These are phyloP conservation scores for Zasmidium cellare DNA, from an alignment of 2,329 filamentous ascomycete species.

Conservation along the genomic window DNA sequence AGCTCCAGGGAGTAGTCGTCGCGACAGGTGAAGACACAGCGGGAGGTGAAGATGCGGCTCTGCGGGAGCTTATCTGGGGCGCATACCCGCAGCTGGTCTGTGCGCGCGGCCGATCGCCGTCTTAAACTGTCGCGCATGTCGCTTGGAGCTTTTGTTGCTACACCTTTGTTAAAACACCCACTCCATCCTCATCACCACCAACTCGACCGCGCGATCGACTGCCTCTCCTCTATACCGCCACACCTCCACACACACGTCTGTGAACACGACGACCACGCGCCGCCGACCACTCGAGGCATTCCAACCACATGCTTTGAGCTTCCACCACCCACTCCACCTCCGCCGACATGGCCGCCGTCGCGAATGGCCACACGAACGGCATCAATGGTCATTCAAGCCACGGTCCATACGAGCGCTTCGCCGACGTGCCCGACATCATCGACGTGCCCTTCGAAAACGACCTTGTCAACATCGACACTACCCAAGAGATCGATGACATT, in stretches of 20 bases:
- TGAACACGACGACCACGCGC: not conserved
- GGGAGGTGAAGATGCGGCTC: constrained; percentile 11
- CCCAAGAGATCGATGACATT: constrained; percentile 80
- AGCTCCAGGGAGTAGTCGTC: not conserved
- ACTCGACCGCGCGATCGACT: too few relatives aligned
- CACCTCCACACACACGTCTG: too few relatives aligned
- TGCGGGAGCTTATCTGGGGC: constrained; percentile 6
- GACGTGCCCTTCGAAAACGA: constrained; percentile 65
- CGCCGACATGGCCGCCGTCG: constrained; percentile 51
- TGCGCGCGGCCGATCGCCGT: not conserved
- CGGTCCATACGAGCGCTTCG: constrained; percentile 52
- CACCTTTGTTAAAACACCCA: not conserved
- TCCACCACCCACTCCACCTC: constrained; percentile 1
- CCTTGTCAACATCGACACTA: constrained; percentile 89
- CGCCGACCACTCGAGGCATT: not conserved
- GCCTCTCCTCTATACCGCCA: too few relatives aligned
- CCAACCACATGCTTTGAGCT: not conserved
- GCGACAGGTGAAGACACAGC: not conserved
- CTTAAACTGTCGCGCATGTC: not conserved
- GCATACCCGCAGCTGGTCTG: not conserved
- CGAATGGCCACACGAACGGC: constrained; percentile 55
- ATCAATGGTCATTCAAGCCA: constrained; percentile 46
- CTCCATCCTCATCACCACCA: not conserved
- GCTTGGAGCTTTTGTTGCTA: not conserved
- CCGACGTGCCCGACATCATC: constrained; percentile 62